A percentile compares a stretch with the other conserved stretches of the same genome.
Conservation (phyloP, 139 green algal genomes). For the Auxenochlorella pyrenoidosa region DNA sequence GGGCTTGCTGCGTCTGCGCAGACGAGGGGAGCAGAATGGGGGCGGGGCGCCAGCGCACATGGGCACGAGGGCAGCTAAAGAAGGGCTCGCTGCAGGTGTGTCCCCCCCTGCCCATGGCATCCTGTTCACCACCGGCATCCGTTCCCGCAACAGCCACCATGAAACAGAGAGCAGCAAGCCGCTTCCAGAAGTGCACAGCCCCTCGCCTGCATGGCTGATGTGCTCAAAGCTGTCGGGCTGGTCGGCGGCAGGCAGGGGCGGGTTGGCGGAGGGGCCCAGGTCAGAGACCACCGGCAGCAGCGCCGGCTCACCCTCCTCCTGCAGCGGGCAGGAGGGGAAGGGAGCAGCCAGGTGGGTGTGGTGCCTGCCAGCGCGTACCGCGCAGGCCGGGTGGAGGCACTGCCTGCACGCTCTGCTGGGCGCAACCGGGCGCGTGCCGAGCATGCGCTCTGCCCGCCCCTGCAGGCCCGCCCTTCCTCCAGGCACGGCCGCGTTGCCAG, state of each 20-base stretch:
- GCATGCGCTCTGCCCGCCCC: background rate
- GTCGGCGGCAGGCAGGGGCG: background rate
- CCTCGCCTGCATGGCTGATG: constrained; percentile 11
- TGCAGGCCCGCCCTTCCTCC: background rate
- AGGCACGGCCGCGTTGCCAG: background rate
- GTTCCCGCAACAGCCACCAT: too few relatives aligned
- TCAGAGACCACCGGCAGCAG: constrained; percentile 6
- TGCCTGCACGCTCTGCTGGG: too few relatives aligned
- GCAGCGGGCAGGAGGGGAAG: too few relatives aligned
- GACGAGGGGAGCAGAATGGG: background rate
- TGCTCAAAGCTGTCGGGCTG: constrained; percentile 21
- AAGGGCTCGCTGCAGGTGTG: background rate
- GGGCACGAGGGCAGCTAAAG: background rate
- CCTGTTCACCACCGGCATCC: too few relatives aligned
- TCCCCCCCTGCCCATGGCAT: background rate
- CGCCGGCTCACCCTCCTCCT: background rate
- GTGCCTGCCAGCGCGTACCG: background rate
- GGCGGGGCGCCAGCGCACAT: background rate
- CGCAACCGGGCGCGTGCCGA: background rate
- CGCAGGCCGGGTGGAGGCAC: background rate
- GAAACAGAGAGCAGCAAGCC: background rate
- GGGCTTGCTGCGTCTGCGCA: background rate
- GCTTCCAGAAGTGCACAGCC: too few relatives aligned
- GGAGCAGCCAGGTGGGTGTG: background rate
- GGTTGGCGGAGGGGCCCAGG: background rate